A percentile compares a stretch with the other conserved stretches of the same genome.
Evolutionary conservation across 306 rosid genomes (phyloP).

Genomic region (Nissolia schottii): DNA sequence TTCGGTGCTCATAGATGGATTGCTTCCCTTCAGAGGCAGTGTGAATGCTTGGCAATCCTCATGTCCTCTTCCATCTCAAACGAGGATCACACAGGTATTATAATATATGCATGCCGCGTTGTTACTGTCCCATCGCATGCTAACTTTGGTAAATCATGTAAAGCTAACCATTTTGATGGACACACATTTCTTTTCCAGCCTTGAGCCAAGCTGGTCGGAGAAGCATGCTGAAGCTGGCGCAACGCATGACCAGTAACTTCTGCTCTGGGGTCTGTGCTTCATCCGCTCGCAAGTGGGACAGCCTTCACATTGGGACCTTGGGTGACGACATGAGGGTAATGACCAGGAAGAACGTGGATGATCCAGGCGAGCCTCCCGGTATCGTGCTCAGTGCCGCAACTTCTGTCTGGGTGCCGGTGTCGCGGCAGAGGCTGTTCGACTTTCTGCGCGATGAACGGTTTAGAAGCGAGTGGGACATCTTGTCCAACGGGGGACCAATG

Average conservation of each 20-base stretch:
- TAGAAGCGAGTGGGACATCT: slow-evolving; percentile 82
- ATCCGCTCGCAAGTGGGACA: slow-evolving; percentile 66
- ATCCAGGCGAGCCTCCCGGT: slow-evolving; percentile 91
- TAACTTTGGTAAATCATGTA: background rate
- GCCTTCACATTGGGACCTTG: slow-evolving; percentile 46
- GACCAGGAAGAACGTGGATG: slow-evolving; percentile 62
- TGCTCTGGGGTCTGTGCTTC: slow-evolving; percentile 77
- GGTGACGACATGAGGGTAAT: slow-evolving; percentile 74
- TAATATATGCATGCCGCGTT: background rate
- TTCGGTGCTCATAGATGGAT: slow-evolving; percentile 95
- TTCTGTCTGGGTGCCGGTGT: slow-evolving; percentile 72
- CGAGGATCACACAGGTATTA: slow-evolving; percentile 52
- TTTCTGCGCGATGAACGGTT: slow-evolving; percentile 61
- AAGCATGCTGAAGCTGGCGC: slow-evolving; percentile 84
- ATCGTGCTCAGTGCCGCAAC: slow-evolving; percentile 84
- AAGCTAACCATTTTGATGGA: slow-evolving; percentile 15
- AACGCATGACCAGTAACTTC: slow-evolving; percentile 82
- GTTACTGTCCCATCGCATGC: background rate
- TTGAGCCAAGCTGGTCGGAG: slow-evolving; percentile 52
- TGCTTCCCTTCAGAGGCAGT: slow-evolving; percentile 83
- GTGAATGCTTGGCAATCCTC: slow-evolving; percentile 67
- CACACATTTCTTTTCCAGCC: slow-evolving; percentile 26
- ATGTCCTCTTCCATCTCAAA: slow-evolving; percentile 52
- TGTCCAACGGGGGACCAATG: slow-evolving; percentile 64
- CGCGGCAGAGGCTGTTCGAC: slow-evolving; percentile 58